Base-by-base conservation (phyloP, 2,329 filamentous ascomycete genomes). In the Pseudopyricularia javanii region DNA sequence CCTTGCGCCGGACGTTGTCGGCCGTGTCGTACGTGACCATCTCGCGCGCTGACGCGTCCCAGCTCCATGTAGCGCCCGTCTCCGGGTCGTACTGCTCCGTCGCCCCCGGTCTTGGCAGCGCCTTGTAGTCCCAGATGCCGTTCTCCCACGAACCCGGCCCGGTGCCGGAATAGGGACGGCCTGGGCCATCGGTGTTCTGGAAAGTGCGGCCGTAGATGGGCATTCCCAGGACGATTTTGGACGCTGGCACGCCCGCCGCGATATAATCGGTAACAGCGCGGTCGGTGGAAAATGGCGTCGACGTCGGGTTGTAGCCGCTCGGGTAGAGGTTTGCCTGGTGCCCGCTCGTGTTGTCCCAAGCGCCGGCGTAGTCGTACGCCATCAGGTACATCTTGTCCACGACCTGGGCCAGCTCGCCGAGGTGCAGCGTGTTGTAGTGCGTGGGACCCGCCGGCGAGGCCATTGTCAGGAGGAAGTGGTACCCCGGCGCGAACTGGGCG, bases 111-210 rank as follows among this genome's bases (percentile, higher is more conserved):
- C 74, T 74, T 0, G 88, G 88, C 2, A 94, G 74, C 0, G 68
- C 83, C 69, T 91, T 93, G 74, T 86, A 93, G 65, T 93, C 87
- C 80, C 85, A 91, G 11, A 89, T 72, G 0, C 85, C 86, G 33
- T 74, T 70, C 66, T 91, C 87, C 81, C 82, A 91, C 52, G 75
- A 82, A 0, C 86, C 87, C 9, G 69, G 63, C 3, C 86, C 88
- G 20, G 84, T 69, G 20, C 86, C 85, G 4, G 61, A 74, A 67
- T 74, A 93, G 0, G 75, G 54, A 55, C 75, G 66, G 7, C 88
- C 88, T 1, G 83, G 75, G 0, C 87, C 87, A n/a, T 71, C 66
- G 0, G 88, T 77, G 28, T 72, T 67, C 51, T 75, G 68, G 61
- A 91, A 93, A 0, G 82, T 72, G 20, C 86, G 83, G 1, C 87